Evolutionary conservation across 2,329 filamentous ascomycete species (phyloP), one percentile per base, ranked within the genome.

Genomic region (Epichloe gansuensis): DNA sequence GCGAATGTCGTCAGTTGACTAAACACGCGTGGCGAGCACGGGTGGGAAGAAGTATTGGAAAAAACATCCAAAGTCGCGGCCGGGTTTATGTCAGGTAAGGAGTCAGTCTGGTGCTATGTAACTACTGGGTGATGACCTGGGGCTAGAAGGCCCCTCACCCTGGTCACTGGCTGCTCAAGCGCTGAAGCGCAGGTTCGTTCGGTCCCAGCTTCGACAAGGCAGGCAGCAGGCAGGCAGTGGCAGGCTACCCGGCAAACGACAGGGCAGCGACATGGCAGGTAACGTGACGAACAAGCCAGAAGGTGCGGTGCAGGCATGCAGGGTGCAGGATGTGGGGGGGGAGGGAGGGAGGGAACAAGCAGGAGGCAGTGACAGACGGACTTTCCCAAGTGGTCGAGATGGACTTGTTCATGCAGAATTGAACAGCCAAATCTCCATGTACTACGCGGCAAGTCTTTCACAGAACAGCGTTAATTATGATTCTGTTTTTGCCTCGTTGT

Each of bases 231-330:
- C 43, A 45, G 25, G 43, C 43, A 45, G 17, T 42, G 40, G 40
- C 40, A 42, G 40, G 40, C 40, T 23, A 42, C 23, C 27, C 27
- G 27, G 27, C 27, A 31, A n/a, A 25, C 11, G 25, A 23, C 15
- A 39, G 21, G 21, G 23, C 11, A 23, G 35, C 34, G 34, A 35
- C 27, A 41, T 27, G 49, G 25, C 39, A 50, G 47, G 48, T 50
- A 50, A 50, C 48, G 48, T 50, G 48, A 50, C 48, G 40, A 43
- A 27, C 27, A 39, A 46, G 49, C 31, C 42, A 34, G 21, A 25
- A 41, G 47, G 27, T 31, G 27, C 27, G 27, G 25, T 36, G 49
- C 38, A 46, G 35, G 49, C 49, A 23, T 27, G 46, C 46, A 47
- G 46, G 46, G 46, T 47, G 21, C 46, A 47, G 35, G 21, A 27